These are phyloP conservation scores for Mycena indigotica DNA, from an alignment of 768 basidiomycete species.

Conservation along the genomic window DNA sequence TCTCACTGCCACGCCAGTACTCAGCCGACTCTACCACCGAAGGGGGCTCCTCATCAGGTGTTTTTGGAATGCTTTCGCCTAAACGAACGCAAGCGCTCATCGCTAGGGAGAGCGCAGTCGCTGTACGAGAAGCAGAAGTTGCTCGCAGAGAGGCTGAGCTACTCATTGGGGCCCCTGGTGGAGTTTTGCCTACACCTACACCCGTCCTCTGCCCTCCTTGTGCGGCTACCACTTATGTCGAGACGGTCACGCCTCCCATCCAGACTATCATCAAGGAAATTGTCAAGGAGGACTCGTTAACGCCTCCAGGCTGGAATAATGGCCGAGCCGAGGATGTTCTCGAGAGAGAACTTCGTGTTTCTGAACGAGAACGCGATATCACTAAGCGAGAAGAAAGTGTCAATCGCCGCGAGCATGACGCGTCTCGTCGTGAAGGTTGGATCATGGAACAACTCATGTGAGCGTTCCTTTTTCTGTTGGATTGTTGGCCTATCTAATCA, in stretches of 20 bases:
- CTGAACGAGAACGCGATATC: constrained; percentile 84
- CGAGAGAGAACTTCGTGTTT: constrained; percentile 82
- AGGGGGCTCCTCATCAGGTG: constrained; percentile 50
- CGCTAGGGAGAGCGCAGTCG: constrained; percentile 76
- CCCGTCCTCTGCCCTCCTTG: constrained; percentile 62
- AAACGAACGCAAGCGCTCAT: constrained; percentile 82
- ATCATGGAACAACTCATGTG: constrained; percentile 94
- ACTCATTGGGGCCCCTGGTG: constrained; percentile 80
- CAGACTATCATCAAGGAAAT: constrained; percentile 90
- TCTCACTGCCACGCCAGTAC: constrained; percentile 71
- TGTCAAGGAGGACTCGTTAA: constrained; percentile 77
- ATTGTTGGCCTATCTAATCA: constrained; percentile 3
- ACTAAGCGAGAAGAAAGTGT: constrained; percentile 83
- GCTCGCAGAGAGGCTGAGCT: constrained; percentile 87
- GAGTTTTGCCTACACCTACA: constrained; percentile 62
- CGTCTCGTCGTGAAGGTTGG: constrained; percentile 84
- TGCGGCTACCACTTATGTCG: constrained; percentile 51
- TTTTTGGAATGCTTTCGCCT: constrained; percentile 76
- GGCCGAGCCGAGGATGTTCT: constrained; percentile 78
- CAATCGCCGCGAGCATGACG: constrained; percentile 85
- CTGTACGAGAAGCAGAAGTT: constrained; percentile 83
- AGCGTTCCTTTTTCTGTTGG: constrained; percentile 26
- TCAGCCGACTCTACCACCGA: constrained; percentile 31
- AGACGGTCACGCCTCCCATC: constrained; percentile 56
- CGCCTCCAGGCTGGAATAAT: constrained; percentile 81